Base-by-base conservation (phyloP, 2,329 filamentous ascomycete genomes). In the Fusarium virguliforme region DNA sequence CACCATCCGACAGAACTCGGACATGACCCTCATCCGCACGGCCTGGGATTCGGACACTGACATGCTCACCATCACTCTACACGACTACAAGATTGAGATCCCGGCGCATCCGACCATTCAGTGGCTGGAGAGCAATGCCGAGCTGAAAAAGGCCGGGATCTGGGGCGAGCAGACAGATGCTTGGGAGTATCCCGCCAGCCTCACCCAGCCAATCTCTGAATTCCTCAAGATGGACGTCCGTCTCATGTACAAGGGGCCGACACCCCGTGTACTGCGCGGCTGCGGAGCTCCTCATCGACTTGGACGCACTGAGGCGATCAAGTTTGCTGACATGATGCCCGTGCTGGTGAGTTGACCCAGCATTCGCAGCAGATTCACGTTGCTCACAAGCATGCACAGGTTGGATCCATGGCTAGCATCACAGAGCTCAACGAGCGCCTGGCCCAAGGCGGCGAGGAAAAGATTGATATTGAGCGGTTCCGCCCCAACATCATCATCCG, bases 171-270 rank as follows among this genome's bases (percentile, higher is more conserved):
- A 86, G 13, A 91, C 89, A 1, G 87, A 90, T 64, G 87, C 83
- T 4, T 87, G 86, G 73, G 79, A 86, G 28, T 91, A 90, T 77
- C 75, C 81, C 4, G 74, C 83, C 0, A 76, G 78, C 0, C 80
- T 91, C 50, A 90, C 89, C 48, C 78, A 75, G 1, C 79, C 85
- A 0, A 89, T 91, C 77, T 84, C 84, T 15, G 78, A 80, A 0
- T 91, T 90, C 75, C 85, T 91, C 65, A 79, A 80, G n/a, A 83
- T 84, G 46, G 80, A 86, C 4, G 87, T 90, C 12, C 81, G 84
- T 0, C 82, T 91, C 3, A 86, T 90, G 0, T 90, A 90, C 76
- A 91, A 91, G 76, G 87, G 88, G 0, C 88, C 89, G 0, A 85
- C 83, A 1, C 84, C 86, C 3, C 85, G 90, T 8, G 79, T 86